Percentiles rank a stretch among this genome's conserved stretches.
Conservation (phyloP, 2,329 filamentous ascomycete genomes). For the Fusarium sp. region DNA sequence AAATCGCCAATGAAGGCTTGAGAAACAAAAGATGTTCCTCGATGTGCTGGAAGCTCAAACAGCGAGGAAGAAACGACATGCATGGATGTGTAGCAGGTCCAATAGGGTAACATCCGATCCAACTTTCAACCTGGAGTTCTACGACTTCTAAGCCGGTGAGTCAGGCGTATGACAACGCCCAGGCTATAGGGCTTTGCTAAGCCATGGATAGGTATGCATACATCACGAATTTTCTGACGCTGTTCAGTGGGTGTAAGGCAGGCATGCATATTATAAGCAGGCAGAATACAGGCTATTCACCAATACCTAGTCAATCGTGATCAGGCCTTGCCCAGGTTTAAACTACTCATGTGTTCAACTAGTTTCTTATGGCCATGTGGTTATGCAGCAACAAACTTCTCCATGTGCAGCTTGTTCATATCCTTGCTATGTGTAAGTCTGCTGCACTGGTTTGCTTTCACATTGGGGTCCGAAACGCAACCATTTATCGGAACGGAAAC, state of each 20-base stretch:
- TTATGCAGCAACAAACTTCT: not conserved
- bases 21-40: not conserved
- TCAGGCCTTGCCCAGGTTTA: not conserved
- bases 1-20: not conserved
- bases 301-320: not conserved
- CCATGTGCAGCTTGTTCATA: slow-evolving; percentile 3
- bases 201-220: not conserved
- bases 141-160: not conserved
- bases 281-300: not conserved
- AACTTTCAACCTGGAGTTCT: not conserved
- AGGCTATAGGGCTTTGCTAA: not conserved
- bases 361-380: not conserved
- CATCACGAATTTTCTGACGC: slow-evolving; percentile 4
- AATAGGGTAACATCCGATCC: not conserved
- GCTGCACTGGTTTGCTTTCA: not conserved
- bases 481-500: slow-evolving; percentile 24
- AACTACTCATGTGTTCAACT: not conserved
- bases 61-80: not conserved
- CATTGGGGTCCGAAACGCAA: not conserved
- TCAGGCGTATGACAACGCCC: not conserved
- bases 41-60: not conserved
- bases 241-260: not conserved
- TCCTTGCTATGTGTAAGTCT: not conserved
- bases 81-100: not conserved
- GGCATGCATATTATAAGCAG: not conserved